Percentiles rank a stretch among this genome's conserved stretches.
Conservation (phyloP, 192 early-diverging fungal genomes). For the Geranomyces variabilis region DNA sequence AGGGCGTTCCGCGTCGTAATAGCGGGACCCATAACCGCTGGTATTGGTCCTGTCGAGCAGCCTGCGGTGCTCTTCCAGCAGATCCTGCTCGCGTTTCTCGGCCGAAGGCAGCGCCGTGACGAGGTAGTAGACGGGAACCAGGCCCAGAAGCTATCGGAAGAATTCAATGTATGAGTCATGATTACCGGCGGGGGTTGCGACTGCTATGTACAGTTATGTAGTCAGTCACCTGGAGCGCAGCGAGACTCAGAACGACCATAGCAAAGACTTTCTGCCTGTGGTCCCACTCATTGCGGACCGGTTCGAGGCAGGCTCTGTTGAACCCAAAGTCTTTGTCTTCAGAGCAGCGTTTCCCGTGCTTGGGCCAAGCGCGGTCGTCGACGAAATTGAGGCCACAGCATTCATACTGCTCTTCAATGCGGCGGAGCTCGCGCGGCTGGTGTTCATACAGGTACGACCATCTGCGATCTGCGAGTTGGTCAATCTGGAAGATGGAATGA, state of each 20-base stretch:
- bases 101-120: constrained; percentile 17
- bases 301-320: constrained; percentile 26
- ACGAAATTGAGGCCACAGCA: constrained; percentile 41
- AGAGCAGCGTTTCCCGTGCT: constrained; percentile 15
- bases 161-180: background rate
- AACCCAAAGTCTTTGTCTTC: constrained; percentile 37
- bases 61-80: constrained; percentile 29
- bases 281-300: constrained; percentile 32
- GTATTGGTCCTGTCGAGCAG: background rate
- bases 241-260: constrained; percentile 17
- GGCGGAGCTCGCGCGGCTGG: constrained; percentile 42
- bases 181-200: background rate
- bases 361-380: constrained; percentile 42
- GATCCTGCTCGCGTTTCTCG: constrained; percentile 20
- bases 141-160: constrained; percentile 24
- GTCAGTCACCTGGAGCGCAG: constrained; percentile 14
- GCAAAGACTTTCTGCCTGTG: constrained; percentile 33
- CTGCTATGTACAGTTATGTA: background rate
- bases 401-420: constrained; percentile 47
- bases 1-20: background rate
- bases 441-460: constrained; percentile 49
- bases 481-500: too few relatives aligned
- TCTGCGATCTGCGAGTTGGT: constrained; percentile 30
- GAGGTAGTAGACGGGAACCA: constrained; percentile 31
- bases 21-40: constrained; percentile 12